Evolutionary conservation across 805 yeast species (phyloP), one percentile per base, ranked within the genome.

Genomic region (Suhomyces vadensis): DNA sequence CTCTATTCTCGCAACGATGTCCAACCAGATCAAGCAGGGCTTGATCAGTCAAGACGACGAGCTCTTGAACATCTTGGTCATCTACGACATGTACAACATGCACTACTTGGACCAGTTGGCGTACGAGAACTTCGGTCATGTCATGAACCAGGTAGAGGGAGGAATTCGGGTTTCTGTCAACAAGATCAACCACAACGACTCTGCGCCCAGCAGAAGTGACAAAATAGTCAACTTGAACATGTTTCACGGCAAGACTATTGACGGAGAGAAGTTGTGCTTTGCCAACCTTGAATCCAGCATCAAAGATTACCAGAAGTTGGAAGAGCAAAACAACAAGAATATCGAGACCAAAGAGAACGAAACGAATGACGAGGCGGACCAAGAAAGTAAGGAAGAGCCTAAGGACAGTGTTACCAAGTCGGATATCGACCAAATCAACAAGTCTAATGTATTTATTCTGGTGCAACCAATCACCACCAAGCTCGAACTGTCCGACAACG

Each of bases 201-300:
- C 54, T 29, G 51, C 49, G 4, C 23, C 33, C 19, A 9, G 16
- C 31, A 11, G 16, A 1, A 31, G 23, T 5, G 55, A 60, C 24
- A 50, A 52, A 9, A 52, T 46, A 46, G 72, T 77, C 23, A 78
- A 79, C 39, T 75, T 92, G 55, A 84, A 85, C 49, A 62, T 87
- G 53, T 88, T 90, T 59, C 69, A 75, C 16, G 97, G 97, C 6
- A 85, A 85, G 50, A 56, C 81, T 1, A 77, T 81, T 35, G 95
- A 89, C 61, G 97, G 94, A 10, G 95, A 87, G 56, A 92, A 94
- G 62, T 76, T 94, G 47, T 85, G 95, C 31, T 75, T 79, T 55
- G 98, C 97, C 3, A 91, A 89, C 58, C 74, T 92, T 54, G 96
- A 89, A 23, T 80, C 82, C 42, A 81, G 83, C n/a, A 75, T 83